Base-by-base conservation (phyloP, 306 rosid genomes). In the Arachis hypogaea region DNA sequence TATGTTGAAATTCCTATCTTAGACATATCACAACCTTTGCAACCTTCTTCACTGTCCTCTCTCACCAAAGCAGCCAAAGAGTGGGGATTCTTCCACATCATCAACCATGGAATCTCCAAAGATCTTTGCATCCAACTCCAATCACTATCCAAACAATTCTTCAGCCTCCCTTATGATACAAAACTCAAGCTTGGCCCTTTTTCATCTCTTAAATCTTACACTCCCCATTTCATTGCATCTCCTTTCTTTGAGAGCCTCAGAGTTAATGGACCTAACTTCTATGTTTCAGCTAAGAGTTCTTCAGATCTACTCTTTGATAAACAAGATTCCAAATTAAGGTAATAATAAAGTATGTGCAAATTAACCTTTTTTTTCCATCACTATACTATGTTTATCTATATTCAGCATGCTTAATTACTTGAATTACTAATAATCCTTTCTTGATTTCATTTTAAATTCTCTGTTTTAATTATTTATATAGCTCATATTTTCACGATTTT, bases 221-320 rank as follows among this genome's bases (percentile, higher is more conserved):
- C 92, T 2, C 96, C 98, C 68, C 96, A 86, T 63, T 92, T 90
- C 89, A 88, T 92, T 78, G 96, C 98, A 68, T 92, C 98, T 55
- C 96, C 98, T 9, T 92, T 80, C 87, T 92, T 88, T 57, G 98
- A 92, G 83, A 90, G 94, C 80, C 91, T 92, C 69, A 58, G 87
- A 78, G 87, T 92, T 75, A 82, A 86, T 16, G 96, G 96, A 38
- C 98, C 98, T 2, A 65, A 87, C 74, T 90, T 84, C 78, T 82
- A 77, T 63, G 82, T 60, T 61, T 90, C 98, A 81, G 98, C 98
- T 51, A 92, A 84, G 64, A 73, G 22, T 80, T 90, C 93, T 68
- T 82, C 85, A 22, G 72, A 82, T 50, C 60, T 74, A 61, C 92
- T 92, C 71, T 82, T 81, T 72, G 78, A 73, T 54, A 77, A 84